These are phyloP conservation scores for Cutaneotrichosporon cavernicola DNA, from an alignment of 1,284 basidiomycete genomes.

Conservation along the genomic window DNA sequence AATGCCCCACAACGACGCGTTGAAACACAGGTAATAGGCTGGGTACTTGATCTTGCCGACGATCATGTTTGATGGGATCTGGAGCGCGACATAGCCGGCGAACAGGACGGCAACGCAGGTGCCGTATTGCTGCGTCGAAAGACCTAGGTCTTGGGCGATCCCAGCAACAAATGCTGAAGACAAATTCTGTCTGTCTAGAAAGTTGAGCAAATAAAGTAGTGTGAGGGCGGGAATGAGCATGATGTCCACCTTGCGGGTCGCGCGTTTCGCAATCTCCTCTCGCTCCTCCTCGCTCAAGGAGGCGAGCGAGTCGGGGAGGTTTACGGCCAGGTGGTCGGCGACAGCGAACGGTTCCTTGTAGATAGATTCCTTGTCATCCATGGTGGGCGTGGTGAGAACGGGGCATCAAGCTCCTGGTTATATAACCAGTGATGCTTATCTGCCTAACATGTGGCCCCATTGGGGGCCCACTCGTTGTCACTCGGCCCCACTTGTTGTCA, in stretches of 20 bases:
- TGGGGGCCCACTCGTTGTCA: too few species aligned
- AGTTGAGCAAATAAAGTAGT: conserved; percentile 2
- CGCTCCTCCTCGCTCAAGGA: conserved; percentile 36
- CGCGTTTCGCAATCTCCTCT: conserved; percentile 29
- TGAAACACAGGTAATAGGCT: conserved; percentile 32
- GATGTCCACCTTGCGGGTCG: conserved; percentile 42
- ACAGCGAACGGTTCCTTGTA: background rate
- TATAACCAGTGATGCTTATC: background rate
- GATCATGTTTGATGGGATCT: conserved; percentile 47
- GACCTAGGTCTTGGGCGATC: conserved; percentile 32
- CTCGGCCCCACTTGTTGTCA: too few species aligned
- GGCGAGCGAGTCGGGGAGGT: conserved; percentile 34
- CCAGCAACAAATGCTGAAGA: conserved; percentile 39
- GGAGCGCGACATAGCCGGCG: conserved; percentile 43
- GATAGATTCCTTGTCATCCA: background rate
- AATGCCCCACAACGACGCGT: conserved; percentile 41
- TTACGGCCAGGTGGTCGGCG: conserved; percentile 17
- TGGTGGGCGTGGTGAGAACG: background rate
- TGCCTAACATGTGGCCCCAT: too few species aligned
- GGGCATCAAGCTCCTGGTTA: background rate
- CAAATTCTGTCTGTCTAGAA: conserved; percentile 16
- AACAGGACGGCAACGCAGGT: conserved; percentile 53
- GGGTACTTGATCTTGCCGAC: conserved; percentile 18
- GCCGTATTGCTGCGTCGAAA: conserved; percentile 43
- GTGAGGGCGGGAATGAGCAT: conserved; percentile 24